These are phyloP conservation scores for Albatrellus ellisii DNA, from an alignment of 768 basidiomycete genomes.

Conservation along the genomic window DNA sequence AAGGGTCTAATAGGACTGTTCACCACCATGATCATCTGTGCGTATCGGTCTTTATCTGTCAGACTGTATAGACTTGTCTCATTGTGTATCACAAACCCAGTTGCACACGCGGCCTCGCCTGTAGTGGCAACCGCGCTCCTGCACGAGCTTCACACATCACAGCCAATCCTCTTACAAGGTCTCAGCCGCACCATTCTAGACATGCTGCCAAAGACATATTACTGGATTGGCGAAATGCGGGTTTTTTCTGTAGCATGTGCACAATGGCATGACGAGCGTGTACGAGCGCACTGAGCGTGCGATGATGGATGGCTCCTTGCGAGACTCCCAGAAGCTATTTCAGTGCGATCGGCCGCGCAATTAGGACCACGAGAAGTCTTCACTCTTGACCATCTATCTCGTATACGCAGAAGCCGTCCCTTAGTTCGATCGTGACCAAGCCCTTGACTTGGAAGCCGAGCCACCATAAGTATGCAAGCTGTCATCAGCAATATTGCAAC, in stretches of 20 bases:
- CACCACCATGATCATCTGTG: slow-evolving; percentile 44
- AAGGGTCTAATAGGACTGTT: slow-evolving; percentile 41
- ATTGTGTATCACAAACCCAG: slow-evolving; percentile 17
- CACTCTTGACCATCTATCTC: no score
- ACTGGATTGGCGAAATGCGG: slow-evolving; percentile 51
- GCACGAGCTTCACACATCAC: slow-evolving; percentile 32
- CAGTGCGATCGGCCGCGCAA: neutral
- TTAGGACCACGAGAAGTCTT: no score
- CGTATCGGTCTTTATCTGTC: slow-evolving; percentile 8
- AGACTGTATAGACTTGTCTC: neutral
- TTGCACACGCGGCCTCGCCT: slow-evolving; percentile 43
- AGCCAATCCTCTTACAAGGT: slow-evolving; percentile 29
- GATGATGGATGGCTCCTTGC: slow-evolving; percentile 28
- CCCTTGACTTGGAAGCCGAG: no score
- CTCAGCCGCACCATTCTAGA: slow-evolving; percentile 26
- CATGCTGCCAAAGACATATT: slow-evolving; percentile 51
- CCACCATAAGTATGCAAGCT: no score
- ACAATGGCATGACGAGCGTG: slow-evolving; percentile 32
- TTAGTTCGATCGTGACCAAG: no score
- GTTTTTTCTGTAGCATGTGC: slow-evolving; percentile 34
- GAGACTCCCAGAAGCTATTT: slow-evolving; percentile 25
- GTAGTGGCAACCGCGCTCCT: slow-evolving; percentile 46
- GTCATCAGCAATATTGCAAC: no score
- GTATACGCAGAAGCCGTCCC: no score
- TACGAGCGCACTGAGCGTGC: slow-evolving; percentile 32